Percentiles rank a stretch among this genome's conserved stretches.
These are phyloP conservation scores for Cercospora sojina DNA, from an alignment of 2,329 filamentous ascomycete species.

Conservation along the genomic window DNA sequence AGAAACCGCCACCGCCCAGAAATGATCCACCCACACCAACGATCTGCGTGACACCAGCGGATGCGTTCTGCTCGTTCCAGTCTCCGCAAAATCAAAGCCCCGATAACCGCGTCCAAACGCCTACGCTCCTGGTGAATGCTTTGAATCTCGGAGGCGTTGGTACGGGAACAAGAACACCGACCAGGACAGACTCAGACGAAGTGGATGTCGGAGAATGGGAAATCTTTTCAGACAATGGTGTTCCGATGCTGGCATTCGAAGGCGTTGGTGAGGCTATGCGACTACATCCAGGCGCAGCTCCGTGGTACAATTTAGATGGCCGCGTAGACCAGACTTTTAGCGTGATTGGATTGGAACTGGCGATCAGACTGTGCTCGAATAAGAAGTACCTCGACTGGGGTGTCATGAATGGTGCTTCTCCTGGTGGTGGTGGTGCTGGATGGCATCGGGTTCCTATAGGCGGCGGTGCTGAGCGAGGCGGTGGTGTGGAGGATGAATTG, in stretches of 20 bases:
- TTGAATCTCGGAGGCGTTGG: neutral
- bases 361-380: conserved; percentile 14
- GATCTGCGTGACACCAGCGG: neutral
- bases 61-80: neutral
- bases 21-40: neutral
- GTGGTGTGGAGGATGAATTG: neutral
- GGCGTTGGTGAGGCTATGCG: conserved; percentile 9
- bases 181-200: neutral
- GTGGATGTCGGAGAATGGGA: neutral
- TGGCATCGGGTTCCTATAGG: neutral
- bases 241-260: conserved; percentile 16
- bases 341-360: conserved; percentile 18
- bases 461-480: neutral
- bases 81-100: neutral
- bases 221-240: neutral
- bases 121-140: neutral
- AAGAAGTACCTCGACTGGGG: neutral
- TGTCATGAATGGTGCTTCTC: neutral
- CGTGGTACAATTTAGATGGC: conserved; percentile 2
- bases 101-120: neutral
- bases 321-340: conserved; percentile 12
- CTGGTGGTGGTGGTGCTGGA: neutral
- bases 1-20: neutral
- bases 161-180: neutral
- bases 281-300: neutral